Evolutionary conservation across 2,329 filamentous ascomycete genomes (phyloP), one percentile per base, ranked within the genome.

Genomic region (Ophiosphaerella narmari): DNA sequence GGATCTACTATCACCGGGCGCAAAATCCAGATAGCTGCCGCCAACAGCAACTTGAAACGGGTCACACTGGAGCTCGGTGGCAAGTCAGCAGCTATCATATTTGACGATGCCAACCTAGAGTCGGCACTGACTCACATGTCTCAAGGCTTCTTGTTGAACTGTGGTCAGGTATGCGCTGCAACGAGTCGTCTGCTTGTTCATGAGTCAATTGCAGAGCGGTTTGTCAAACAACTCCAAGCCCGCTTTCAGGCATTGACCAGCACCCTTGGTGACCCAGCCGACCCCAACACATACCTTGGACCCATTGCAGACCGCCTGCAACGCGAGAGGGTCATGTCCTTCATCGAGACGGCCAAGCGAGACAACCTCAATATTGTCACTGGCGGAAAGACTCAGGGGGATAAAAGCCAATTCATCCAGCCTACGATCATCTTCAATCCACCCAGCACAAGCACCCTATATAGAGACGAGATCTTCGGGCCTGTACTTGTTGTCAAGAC

Each of bases 41-140:
- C 68, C 11, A 66, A 62, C 36, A 49, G 39, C 24, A 63, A 69
- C 38, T 48, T 79, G 21, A 79, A 78, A 59, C 75, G 76, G 39
- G 60, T 77, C 8, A 74, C 71, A 6, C 60, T 79, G 23, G 77
- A 79, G 54, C 68, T 78, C 6, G 75, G 75, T n/a, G 75, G 75
- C 6, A 78, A 78, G 54, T 68, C 64, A 21, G 70, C 74, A 1
- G 72, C 73, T 18, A 67, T 77, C 21, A 63, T 78, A 13, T 77
- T 76, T 53, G 67, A 74, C 35, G 75, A 78, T 50, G 73, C 73
- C 2, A 64, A 75, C 37, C 49, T 78, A 13, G 69, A 74, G 14
- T 51, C 57, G 26, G 63, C 65, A 5, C 50, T 63, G 21, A 29
- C 26, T 7, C 21, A 36, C 24, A n/a, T 12, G 37, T 26, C 36